Conservation (phyloP, 208 protist species). For the Spongospora subterranea region DNA sequence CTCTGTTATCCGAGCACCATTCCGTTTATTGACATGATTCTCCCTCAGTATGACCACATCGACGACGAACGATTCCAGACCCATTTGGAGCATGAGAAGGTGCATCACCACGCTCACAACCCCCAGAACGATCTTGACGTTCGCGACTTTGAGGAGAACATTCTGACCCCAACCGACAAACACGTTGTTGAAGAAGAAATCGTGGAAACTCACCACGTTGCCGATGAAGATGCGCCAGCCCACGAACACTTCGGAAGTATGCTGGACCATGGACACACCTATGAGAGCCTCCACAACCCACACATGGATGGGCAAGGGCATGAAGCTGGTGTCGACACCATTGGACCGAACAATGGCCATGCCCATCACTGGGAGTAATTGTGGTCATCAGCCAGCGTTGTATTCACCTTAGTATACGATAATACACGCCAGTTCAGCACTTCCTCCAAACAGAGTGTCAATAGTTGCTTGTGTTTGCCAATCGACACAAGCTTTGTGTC, state of each 20-base stretch:
- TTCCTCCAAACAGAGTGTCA: no score
- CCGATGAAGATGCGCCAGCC: neutral
- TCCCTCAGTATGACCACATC: slow-evolving; percentile 54
- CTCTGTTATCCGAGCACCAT: no score
- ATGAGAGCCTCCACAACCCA: neutral
- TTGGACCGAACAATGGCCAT: neutral
- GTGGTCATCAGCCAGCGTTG: no score
- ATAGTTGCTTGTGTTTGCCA: no score
- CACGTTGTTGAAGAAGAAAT: neutral
- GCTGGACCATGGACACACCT: slow-evolving; percentile 29
- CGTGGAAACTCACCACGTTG: neutral
- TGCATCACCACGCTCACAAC: slow-evolving; percentile 9
- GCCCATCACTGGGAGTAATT: slow-evolving; percentile 5
- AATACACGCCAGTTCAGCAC: no score
- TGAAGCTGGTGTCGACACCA: slow-evolving; percentile 34
- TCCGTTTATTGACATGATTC: no score
- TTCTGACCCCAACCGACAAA: neutral
- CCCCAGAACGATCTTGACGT: slow-evolving; percentile 25
- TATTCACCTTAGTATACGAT: no score
- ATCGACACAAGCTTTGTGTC: no score
- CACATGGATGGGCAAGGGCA: slow-evolving; percentile 38
- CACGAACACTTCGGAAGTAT: neutral
- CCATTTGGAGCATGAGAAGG: slow-evolving; percentile 14
- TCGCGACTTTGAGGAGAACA: slow-evolving; percentile 14
- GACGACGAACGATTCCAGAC: neutral